Base-by-base conservation (phyloP, 2,329 filamentous ascomycete species). In the Aspergillus carbonarius region DNA sequence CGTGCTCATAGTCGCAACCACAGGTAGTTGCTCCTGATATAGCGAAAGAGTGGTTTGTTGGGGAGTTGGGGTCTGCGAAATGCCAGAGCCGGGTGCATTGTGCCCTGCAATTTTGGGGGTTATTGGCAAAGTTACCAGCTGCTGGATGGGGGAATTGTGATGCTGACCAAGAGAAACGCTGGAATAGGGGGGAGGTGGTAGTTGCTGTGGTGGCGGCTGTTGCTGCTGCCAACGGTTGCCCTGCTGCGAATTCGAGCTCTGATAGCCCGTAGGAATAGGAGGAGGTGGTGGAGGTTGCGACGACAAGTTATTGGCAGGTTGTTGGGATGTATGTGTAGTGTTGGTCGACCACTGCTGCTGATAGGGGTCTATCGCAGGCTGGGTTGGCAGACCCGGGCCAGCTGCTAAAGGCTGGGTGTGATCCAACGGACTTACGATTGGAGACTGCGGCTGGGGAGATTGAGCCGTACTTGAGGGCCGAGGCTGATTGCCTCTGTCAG, bases 201-300 rank as follows among this genome's bases (percentile, higher is more conserved):
- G 59, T 58, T 18, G 18, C 18, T 10, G 18, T 12, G 18, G 10
- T 13, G 63, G 65, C 13, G 68, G 64, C 25, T 18, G 39, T 13
- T 18, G 18, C 13, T 68, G 66, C 52, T 72, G 66, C 67, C 63
- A 66, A 61, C 56, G 65, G 60, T 64, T 67, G 32, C 32, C 54
- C 15, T 68, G 67, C 32, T 71, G 69, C 23, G 67, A 60, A 17
- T 66, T 58, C 54, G 69, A 66, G 54, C 65, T 63, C 49, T 77
- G 72, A 62, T 79, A 77, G 34, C 65, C 70, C 6, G 70, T 68
- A 23, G 77, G 78, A 40, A 77, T 76, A n/a, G 77, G 76, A 1
- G 75, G 76, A n/a, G 71, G 72, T 13, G 76, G 75, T 6, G 61
- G 60, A 6, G 57, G 60, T 10, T 60, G 60, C 1, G 55, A 50